A percentile compares a stretch with the other conserved stretches of the same genome.
These are phyloP conservation scores for Xerocomellus chrysenteron DNA, from an alignment of 768 basidiomycete species.

Conservation along the genomic window DNA sequence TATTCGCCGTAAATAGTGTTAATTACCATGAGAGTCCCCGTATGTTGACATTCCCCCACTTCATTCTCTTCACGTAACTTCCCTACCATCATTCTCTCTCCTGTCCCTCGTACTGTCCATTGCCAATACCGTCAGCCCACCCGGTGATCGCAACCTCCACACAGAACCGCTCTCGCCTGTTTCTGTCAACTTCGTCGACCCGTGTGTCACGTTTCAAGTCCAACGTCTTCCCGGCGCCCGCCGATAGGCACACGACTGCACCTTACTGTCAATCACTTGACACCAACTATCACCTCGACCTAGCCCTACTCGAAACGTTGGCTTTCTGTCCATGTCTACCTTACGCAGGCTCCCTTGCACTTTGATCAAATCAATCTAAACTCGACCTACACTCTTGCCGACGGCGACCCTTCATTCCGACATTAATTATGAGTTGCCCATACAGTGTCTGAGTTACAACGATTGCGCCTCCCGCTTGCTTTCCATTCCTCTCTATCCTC, in stretches of 20 bases:
- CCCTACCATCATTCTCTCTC: neutral
- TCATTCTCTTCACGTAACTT: neutral
- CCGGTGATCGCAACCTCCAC: no score
- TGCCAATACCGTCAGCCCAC: no score
- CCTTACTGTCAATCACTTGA: slow-evolving; percentile 1
- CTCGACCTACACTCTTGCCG: slow-evolving; percentile 1
- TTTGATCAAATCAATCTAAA: neutral
- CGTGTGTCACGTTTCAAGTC: neutral
- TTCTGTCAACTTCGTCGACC: no score
- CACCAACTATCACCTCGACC: neutral
- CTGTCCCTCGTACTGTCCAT: no score
- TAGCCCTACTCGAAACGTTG: neutral
- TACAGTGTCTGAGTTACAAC: neutral
- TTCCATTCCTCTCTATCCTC: slow-evolving; percentile 11
- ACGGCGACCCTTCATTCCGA: slow-evolving; percentile 12
- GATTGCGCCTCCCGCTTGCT: neutral
- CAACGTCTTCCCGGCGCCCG: neutral
- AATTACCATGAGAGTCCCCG: slow-evolving; percentile 5
- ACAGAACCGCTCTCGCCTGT: no score
- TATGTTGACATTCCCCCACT: neutral
- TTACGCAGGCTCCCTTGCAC: neutral
- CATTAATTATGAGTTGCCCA: neutral
- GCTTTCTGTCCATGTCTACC: neutral
- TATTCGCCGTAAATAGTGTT: slow-evolving; percentile 5
- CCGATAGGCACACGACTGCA: neutral